Evolutionary conservation across 2,329 filamentous ascomycete species (phyloP), one percentile per base, ranked within the genome.

Genomic region (Trichoderma sp.): DNA sequence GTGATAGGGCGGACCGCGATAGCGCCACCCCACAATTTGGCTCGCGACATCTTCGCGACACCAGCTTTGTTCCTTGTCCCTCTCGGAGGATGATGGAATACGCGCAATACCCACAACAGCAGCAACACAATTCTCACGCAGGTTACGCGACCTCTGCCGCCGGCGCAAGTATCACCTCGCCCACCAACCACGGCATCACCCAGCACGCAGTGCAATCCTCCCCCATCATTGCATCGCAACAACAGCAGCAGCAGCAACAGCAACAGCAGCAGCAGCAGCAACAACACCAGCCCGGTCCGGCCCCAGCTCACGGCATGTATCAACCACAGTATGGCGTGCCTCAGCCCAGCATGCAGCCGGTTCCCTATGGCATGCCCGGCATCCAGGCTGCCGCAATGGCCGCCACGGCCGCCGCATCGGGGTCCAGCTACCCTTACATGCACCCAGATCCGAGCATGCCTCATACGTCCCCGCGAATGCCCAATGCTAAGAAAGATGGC

Each of bases 381-480:
- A 92, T 93, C 56, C 92, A 97, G 79, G 93, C 93, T 15, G 94
- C 94, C 59, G 94, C 94, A 68, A 95, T 97, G 92, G 94, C 91
- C 53, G 88, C 91, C 25, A 97, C 94, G 1, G 94, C 94, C 19
- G 94, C 94, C 1, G 94, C 94, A 12, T 94, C 93, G 6, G 94
- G 94, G 48, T 90, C 92, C 69, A 87, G 83, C 70, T 91, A 91
- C 73, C 90, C 91, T 70, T 89, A 90, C 72, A 88, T 93, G 80
- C 82, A 89, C 60, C 88, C 91, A 66, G 91, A 94, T 74, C 84
- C 87, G 22, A 89, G 84, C 81, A 84, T 84, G 80, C 85, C 79
- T 78, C 90, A 86, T 79, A 90, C 88, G 25, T 97, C 93, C 4
- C 93, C 93, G 57, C 88, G 93, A 70, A 89, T 95, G 86, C 83